Evolutionary conservation across 805 yeast species (phyloP), one percentile per base, ranked within the genome.

Genomic region (Metschnikowia baotianmanensis): DNA sequence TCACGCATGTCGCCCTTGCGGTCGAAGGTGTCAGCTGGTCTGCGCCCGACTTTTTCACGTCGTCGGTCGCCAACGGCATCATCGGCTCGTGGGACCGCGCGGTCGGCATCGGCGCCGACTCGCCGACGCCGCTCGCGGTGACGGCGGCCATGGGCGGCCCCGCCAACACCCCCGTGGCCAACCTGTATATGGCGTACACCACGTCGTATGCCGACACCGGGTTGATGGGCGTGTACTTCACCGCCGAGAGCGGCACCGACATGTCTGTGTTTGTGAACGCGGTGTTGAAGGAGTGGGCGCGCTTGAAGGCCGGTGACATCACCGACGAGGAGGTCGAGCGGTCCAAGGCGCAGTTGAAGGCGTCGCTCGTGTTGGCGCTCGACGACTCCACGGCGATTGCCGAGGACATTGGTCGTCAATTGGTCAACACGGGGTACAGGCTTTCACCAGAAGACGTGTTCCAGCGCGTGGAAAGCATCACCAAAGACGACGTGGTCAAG

Each of bases 1-100:
- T 80, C 6, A 89, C 97, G 1, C 95, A 93, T 65, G 78, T 90
- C 40, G 99, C 96, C 4, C 68, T 93, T 38, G 93, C 96, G 10
- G 83, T 93, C n/a, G 98, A 93, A 71, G 98, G 99, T 54, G 96
- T 90, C 18, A 83, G 96, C 27, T 93, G 99, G 99, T 83, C 86
- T 26, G 87, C 93, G 2, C 88, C 95, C 9, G 97, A 93, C 62
- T 93, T 90, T 67, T 90, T 89, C 71, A 84, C 95, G 15, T 96
- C 96, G 0, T 75, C 95, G 28, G 96, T 91, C 1, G 95, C 97
- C 6, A 97, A 93, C 69, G 96, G 98, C 9, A 84, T 93, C 43
- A 83, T 93, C 32, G 99, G 99, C 27, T 86, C 89, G 56, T 93
- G 98, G 98, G 98, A 93, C 63, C 80, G 99, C 58, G 82, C 96